phyloP scores from a whole-genome alignment of 495 filamentous ascomycete genomes.

The Tuber melanosporum region DNA sequence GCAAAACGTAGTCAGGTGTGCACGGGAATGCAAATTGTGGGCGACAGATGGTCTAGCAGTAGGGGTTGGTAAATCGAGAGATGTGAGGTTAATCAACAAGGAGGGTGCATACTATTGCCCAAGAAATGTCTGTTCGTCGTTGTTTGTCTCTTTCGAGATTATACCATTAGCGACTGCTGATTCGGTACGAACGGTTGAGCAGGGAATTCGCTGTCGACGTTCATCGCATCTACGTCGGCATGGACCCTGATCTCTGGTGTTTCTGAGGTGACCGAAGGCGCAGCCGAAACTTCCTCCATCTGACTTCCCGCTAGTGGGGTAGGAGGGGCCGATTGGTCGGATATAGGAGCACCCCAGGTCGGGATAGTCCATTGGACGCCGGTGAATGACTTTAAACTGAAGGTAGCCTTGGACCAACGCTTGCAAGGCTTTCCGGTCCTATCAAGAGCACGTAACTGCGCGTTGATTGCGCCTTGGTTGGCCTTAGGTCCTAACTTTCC shows the following conservation, averaged over 20 bases:
- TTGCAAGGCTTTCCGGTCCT: conserved; percentile 83
- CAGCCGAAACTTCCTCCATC: conserved; percentile 30
- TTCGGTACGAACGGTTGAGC: background rate
- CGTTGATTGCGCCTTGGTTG: conserved; percentile 96
- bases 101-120: background rate
- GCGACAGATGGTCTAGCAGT: background rate
- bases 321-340: conserved; percentile 29
- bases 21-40: background rate
- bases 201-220: conserved; percentile 15
- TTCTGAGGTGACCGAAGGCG: conserved; percentile 36
- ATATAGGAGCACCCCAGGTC: conserved; percentile 66
- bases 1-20: background rate
- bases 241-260: conserved; percentile 37
- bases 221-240: conserved; percentile 32
- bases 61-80: background rate
- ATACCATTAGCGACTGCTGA: conserved; percentile 2
- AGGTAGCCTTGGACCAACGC: conserved; percentile 75
- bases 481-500: conserved; percentile 91
- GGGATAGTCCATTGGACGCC: conserved; percentile 77
- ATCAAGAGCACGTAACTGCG: conserved; percentile 86
- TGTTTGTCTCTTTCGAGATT: background rate
- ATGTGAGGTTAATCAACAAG: background rate
- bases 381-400: conserved; percentile 87
- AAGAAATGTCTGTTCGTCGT: background rate
- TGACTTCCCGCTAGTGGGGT: conserved; percentile 24